Evolutionary conservation across 768 basidiomycete genomes (phyloP).

Genomic region (Russula foetens): DNA sequence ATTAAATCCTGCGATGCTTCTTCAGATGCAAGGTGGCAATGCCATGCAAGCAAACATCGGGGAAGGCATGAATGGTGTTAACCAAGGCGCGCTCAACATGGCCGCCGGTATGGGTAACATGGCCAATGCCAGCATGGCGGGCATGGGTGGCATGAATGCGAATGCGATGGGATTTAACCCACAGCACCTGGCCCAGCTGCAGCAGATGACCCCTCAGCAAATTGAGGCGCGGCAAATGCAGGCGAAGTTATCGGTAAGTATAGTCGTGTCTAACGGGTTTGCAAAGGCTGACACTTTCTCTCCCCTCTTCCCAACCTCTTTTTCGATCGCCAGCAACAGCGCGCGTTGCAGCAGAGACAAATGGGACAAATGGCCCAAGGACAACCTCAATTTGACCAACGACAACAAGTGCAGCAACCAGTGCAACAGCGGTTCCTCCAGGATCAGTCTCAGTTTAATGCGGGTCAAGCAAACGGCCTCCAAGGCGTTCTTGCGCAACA

Average conservation of each 20-base stretch:
- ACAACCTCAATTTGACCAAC: conserved; percentile 19
- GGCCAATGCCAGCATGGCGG: conserved; percentile 9
- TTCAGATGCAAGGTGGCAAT: conserved; percentile 12
- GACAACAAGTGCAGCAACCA: conserved; percentile 16
- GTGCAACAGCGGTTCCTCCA: conserved; percentile 12
- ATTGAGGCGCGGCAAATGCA: conserved; percentile 11
- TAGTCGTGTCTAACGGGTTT: not conserved
- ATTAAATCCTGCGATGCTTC: conserved; percentile 17
- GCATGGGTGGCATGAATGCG: conserved; percentile 16
- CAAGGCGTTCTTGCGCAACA: conserved; percentile 17
- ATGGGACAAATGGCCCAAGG: conserved; percentile 19
- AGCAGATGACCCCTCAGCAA: conserved; percentile 16
- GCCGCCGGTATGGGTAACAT: conserved; percentile 11
- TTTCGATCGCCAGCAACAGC: conserved; percentile 10
- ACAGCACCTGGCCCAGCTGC: conserved; percentile 17
- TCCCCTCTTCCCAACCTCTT: not conserved
- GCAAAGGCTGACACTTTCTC: not conserved
- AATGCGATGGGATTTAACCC: conserved; percentile 12
- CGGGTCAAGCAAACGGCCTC: conserved; percentile 15
- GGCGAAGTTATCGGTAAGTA: conserved; percentile 11
- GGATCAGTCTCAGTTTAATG: conserved; percentile 18
- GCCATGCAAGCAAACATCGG: conserved; percentile 12
- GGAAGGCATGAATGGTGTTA: conserved; percentile 20
- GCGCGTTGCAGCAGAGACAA: conserved; percentile 18
- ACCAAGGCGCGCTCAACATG: conserved; percentile 19